phyloP scores from a whole-genome alignment of 441 rosid genomes.

The Erodium trifolium region DNA sequence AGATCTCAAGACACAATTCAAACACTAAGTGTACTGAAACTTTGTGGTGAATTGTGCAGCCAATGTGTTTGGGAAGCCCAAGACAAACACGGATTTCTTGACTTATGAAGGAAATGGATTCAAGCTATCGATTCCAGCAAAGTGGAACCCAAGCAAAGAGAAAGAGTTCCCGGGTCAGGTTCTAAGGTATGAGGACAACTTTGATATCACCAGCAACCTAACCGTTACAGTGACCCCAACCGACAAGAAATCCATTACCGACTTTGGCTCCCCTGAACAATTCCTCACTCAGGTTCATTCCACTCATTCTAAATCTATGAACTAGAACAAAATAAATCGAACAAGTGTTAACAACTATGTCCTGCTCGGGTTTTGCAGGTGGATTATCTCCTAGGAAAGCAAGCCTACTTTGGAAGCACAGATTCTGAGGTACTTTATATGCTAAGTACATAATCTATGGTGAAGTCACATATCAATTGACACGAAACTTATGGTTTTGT shows the following conservation, averaged over 20 bases:
- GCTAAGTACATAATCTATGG: neutral
- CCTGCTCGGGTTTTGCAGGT: conserved; percentile 41
- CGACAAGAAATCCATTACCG: conserved; percentile 84
- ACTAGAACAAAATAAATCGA: too few species aligned
- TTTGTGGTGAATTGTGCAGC: conserved; percentile 39
- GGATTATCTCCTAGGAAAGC: conserved; percentile 74
- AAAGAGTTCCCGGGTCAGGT: conserved; percentile 86
- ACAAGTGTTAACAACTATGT: too few species aligned
- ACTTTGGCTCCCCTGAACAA: conserved; percentile 72
- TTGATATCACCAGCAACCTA: conserved; percentile 60
- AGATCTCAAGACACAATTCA: too few species aligned
- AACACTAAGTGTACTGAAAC: too few species aligned
- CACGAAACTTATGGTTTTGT: neutral
- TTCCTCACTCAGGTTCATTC: conserved; percentile 58
- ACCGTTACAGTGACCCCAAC: conserved; percentile 71
- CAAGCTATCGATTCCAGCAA: conserved; percentile 66
- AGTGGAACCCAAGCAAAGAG: conserved; percentile 97
- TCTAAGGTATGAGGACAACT: conserved; percentile 88
- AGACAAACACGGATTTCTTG: conserved; percentile 69
- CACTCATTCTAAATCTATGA: too few species aligned
- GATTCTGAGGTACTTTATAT: conserved; percentile 52
- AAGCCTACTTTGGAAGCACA: conserved; percentile 63
- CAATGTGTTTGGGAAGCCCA: conserved; percentile 91
- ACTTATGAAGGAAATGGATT: conserved; percentile 73
- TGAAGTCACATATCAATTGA: neutral